Conservation (phyloP, 106 monocot species). For the Dendrobium nobile region DNA sequence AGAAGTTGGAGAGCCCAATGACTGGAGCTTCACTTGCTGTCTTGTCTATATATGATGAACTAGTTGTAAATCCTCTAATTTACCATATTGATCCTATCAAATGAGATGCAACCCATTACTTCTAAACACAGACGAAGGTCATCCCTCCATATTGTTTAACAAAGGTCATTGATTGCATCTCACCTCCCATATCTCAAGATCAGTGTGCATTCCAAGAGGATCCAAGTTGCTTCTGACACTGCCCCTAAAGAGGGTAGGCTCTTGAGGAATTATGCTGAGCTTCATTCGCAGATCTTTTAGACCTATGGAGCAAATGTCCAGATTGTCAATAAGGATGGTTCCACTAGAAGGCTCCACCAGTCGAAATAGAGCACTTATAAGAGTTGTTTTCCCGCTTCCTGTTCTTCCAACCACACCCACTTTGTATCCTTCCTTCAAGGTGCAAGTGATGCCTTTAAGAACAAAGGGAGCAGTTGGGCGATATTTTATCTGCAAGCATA, state of each 20-base stretch:
- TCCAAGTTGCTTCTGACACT: conserved; percentile 58
- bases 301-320: conserved; percentile 50
- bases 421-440: conserved; percentile 38
- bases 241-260: conserved; percentile 64
- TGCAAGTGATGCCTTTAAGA: conserved; percentile 59
- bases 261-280: conserved; percentile 77
- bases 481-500: conserved; percentile 35
- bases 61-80: neutral
- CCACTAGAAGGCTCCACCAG: conserved; percentile 44
- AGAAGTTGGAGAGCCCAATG: too few relatives aligned
- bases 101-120: neutral
- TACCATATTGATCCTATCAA: neutral
- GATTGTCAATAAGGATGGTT: conserved; percentile 41
- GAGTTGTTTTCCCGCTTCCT: conserved; percentile 63
- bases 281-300: conserved; percentile 53
- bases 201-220: conserved; percentile 44
- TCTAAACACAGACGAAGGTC: neutral
- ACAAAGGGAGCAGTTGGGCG: conserved; percentile 35
- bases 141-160: neutral
- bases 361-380: conserved; percentile 60
- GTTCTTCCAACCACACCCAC: conserved; percentile 62
- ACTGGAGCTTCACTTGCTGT: neutral
- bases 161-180: neutral
- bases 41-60: neutral
- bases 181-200: conserved; percentile 67